phyloP scores from a whole-genome alignment of 768 basidiomycete species.

The Serpula lacrymans region DNA sequence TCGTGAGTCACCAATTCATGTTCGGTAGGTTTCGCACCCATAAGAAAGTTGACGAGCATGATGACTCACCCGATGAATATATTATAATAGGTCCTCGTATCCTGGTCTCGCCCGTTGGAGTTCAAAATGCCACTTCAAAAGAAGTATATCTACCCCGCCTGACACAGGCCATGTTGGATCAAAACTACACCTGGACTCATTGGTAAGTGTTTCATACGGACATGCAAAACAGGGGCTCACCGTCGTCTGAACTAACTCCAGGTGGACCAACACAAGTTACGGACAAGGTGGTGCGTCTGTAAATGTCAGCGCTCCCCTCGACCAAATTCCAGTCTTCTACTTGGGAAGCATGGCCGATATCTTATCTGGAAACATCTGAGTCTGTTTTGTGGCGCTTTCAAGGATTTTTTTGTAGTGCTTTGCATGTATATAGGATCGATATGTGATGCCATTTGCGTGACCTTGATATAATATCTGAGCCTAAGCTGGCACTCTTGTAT shows the following conservation, averaged over 20 bases:
- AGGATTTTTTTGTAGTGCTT: too few species aligned
- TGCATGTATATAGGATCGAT: too few species aligned
- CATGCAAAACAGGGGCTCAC: too few species aligned
- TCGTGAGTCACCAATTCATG: constrained; percentile 32
- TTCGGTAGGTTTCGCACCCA: constrained; percentile 20
- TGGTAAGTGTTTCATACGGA: constrained; percentile 23
- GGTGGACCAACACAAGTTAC: constrained; percentile 32
- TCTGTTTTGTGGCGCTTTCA: too few species aligned
- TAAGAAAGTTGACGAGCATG: not conserved
- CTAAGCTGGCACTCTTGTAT: too few species aligned
- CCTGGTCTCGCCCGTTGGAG: constrained; percentile 32
- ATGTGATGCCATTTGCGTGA: too few species aligned
- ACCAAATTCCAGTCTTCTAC: constrained; percentile 34
- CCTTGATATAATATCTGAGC: too few species aligned
- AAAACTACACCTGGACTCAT: constrained; percentile 27
- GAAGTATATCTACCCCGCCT: constrained; percentile 29
- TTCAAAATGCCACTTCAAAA: constrained; percentile 21
- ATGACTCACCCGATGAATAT: not conserved
- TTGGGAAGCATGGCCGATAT: constrained; percentile 29
- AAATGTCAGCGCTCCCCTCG: constrained; percentile 27
- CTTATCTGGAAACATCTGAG: constrained; percentile 18
- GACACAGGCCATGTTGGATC: constrained; percentile 7
- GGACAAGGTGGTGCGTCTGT: constrained; percentile 25
- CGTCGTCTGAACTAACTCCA: constrained; percentile 3
- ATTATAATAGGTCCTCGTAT: constrained; percentile 22